Evolutionary conservation across 345 rosid species (phyloP), one percentile per base, ranked within the genome.

Genomic region (Barbarea vulgaris): DNA sequence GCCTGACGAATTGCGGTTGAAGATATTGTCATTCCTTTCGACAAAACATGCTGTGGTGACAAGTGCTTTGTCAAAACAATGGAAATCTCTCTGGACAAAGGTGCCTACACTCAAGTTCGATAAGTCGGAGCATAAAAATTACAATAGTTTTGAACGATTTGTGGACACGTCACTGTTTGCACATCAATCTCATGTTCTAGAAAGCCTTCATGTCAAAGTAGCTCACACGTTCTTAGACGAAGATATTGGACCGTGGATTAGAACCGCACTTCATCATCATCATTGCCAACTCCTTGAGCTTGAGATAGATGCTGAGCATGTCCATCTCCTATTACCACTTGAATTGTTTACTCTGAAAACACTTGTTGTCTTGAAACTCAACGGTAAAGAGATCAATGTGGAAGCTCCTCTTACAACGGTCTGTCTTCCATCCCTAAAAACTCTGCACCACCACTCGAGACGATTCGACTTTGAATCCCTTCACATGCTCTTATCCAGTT

Each of bases 201-300:
- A 41, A 15, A 25, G 9, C 34, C 9, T 63, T 42, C 47, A n/a
- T 62, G 17, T 41, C 36, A 24, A 15, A 24, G 0, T 41, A 41
- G 46, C 46, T 41, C 7, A 15, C 1, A 9, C 1, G 7, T 4
- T 5, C 1, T 8, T 22, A 9, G 5, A 66, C 1, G 24, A 21
- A 33, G 19, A 66, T 47, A 31, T 50, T 50, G 33, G 70, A 51
- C 48, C 34, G 5, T 67, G 47, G 34, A 67, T 67, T 22, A 22
- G n/a, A 22, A 52, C 60, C 22, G 47, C 60, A 21, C n/a, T 67
- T 51, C 24, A 22, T 52, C n/a, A 15, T 51, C 47, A 51, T n/a
- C 24, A 67, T 22, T 67, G n/a, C 22, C 72, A 67, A 6, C 34
- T 67, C 50, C 47, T 47, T 22, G 50, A 67, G 61, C 36, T 67